Percentiles rank a stretch among this genome's conserved stretches.
These are phyloP conservation scores for Phoenix dactylifera DNA, from an alignment of 176 grass and related monocot species.

Conservation along the genomic window DNA sequence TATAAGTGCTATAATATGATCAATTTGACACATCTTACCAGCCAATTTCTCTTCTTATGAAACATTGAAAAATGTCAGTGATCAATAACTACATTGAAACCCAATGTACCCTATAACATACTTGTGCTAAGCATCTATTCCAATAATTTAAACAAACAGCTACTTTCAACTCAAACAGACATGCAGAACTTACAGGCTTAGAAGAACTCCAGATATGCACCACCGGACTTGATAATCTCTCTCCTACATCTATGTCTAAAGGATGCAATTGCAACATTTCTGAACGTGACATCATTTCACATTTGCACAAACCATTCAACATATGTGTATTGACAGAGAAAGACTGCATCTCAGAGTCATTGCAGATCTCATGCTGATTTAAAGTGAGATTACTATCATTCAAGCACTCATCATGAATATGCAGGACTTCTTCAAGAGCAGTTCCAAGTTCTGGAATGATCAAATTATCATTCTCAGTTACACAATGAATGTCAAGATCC, in stretches of 20 bases:
- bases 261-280: constrained; percentile 4
- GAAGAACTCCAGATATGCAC: constrained; percentile 13
- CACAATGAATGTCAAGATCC: constrained; percentile 19
- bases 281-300: constrained; percentile 10
- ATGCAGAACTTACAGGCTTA: constrained; percentile 31
- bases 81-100: no score
- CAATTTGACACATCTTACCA: no score
- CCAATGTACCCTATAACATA: no score
- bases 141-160: no score
- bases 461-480: constrained; percentile 31
- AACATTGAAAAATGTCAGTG: no score
- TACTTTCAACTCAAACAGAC: no score
- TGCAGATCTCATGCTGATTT: constrained; percentile 28
- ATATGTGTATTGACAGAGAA: constrained; percentile 31
- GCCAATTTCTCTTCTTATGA: no score
- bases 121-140: no score
- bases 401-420: constrained; percentile 15
- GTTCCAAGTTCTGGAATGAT: constrained; percentile 31
- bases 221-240: constrained; percentile 21
- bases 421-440: constrained; percentile 38
- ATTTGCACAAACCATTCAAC: constrained; percentile 27
- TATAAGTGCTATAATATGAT: no score
- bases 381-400: constrained; percentile 8
- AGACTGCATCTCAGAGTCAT: constrained; percentile 14
- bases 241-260: constrained; percentile 2